These are phyloP conservation scores for Eutypa lata DNA, from an alignment of 2,329 filamentous ascomycete genomes.

Conservation along the genomic window DNA sequence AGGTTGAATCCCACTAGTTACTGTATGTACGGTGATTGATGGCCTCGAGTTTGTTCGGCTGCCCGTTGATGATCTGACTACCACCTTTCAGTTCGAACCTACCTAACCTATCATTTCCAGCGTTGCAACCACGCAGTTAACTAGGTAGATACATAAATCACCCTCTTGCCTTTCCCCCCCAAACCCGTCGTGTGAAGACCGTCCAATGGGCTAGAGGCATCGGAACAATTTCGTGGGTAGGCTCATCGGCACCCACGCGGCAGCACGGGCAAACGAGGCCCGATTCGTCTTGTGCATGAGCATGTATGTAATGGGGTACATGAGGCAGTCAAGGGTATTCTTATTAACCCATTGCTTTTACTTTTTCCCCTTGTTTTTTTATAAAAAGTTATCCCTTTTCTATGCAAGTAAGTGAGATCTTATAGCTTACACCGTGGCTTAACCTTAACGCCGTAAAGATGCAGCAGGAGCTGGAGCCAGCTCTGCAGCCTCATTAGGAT, in stretches of 20 bases:
- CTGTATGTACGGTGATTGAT: neutral
- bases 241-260: neutral
- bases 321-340: too few relatives aligned
- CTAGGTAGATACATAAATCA: neutral
- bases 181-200: neutral
- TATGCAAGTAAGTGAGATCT: too few relatives aligned
- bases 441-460: too few relatives aligned
- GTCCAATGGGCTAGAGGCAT: neutral
- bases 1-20: neutral
- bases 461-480: too few relatives aligned
- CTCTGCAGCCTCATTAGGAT: too few relatives aligned
- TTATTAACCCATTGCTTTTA: too few relatives aligned
- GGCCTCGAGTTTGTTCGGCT: neutral
- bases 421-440: too few relatives aligned
- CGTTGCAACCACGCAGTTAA: neutral
- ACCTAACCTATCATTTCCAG: too few relatives aligned
- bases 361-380: too few relatives aligned
- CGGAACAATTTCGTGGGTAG: neutral
- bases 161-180: too few relatives aligned
- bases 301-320: too few relatives aligned
- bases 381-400: too few relatives aligned
- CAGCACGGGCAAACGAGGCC: neutral
- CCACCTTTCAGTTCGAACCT: neutral
- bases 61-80: neutral
- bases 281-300: neutral